Evolutionary conservation across 768 basidiomycete genomes (phyloP), one percentile per base, ranked within the genome.

Genomic region (Phylloporus rhodoxanthus): DNA sequence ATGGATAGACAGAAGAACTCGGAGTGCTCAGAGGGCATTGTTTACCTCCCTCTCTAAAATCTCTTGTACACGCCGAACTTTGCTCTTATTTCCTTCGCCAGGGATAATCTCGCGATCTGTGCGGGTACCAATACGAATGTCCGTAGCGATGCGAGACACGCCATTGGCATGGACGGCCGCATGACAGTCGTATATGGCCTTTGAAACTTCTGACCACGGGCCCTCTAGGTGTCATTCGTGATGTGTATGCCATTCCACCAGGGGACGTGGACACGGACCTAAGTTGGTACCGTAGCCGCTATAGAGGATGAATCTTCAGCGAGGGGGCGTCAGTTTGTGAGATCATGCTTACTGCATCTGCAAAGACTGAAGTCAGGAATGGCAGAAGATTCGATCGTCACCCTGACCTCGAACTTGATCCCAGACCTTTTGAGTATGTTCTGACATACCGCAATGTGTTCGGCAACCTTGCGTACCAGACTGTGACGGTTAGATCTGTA

Each of bases 251-350:
- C 9, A 32, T 37, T 15, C 28, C 14, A 48, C 17, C 11, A 20
- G 20, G 2, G 40, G 15, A 37, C 26, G 17, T 30, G 26, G 6
- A 46, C 17, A 61, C 70, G 38, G 56, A 78, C 88, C 91, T 34
- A 95, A 60, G 63, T 95, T 95, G 1, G 94, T 96, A 19, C 93
- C 93, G 60, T 94, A 96, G 5, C 90, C 91, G 59, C 91, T 91
- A 53, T 25, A 20, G 29, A 13, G 45, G 21, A 33, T 17, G 10
- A 26, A 29, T 39, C 17, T 43, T 62, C 25, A 63, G 40, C 39
- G 36, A 34, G 13, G 67, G 65, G 82, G 38, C 28, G 39, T 29
- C 38, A 47, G 54, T 34, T 32, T 45, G 30, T 13, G 45, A 19
- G 30, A 34, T 29, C 1, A n/a, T 45, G 52, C 69, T 63, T 59